phyloP scores from a whole-genome alignment of 139 green algal genomes.

The Micractinium conductrix region DNA sequence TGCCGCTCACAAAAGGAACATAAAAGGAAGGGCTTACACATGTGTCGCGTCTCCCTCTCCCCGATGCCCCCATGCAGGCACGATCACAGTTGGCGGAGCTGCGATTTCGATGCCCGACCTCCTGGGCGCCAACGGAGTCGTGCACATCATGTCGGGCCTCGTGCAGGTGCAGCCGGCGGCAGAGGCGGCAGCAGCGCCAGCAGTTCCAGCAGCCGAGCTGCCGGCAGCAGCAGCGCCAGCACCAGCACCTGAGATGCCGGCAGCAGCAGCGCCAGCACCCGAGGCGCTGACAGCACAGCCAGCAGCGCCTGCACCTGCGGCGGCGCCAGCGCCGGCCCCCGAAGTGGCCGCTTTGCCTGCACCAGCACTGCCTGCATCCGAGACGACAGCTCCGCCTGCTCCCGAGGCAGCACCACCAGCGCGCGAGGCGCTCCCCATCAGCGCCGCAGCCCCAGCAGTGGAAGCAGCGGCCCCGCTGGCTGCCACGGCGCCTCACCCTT shows the following conservation, averaged over 20 bases:
- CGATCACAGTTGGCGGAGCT: background rate
- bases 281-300: background rate
- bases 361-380: background rate
- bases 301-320: background rate
- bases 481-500: too few species aligned
- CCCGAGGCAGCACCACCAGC: too few species aligned
- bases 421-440: too few species aligned
- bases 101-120: background rate
- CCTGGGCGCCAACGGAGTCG: background rate
- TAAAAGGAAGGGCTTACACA: too few species aligned
- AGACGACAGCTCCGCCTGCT: too few species aligned
- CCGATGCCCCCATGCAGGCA: background rate
- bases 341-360: background rate
- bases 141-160: conserved; percentile 12
- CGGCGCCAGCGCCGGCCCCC: background rate
- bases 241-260: background rate
- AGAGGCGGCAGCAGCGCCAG: background rate
- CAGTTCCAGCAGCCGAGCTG: background rate
- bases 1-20: background rate
- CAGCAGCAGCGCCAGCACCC: background rate
- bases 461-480: too few species aligned
- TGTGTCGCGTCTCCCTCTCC: too few species aligned
- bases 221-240: background rate
- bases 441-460: too few species aligned
- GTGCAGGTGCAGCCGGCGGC: background rate